A percentile compares a stretch with the other conserved stretches of the same genome.
Evolutionary conservation across 768 basidiomycete genomes (phyloP).

Genomic region (Amanita polypyramis): DNA sequence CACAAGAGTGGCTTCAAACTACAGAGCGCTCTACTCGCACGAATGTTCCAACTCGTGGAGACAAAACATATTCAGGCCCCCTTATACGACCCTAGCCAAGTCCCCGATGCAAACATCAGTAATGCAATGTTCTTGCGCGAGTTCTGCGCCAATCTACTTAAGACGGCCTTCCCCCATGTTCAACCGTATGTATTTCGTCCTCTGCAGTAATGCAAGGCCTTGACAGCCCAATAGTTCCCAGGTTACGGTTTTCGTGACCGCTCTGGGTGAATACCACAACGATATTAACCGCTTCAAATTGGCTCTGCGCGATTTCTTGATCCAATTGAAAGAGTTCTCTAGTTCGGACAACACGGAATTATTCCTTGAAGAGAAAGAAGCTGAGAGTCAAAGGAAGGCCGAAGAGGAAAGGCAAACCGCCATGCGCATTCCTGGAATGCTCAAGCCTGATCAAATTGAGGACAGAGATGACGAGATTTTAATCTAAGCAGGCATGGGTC

Average conservation of each 20-base stretch:
- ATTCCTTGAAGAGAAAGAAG: slow-evolving; percentile 90
- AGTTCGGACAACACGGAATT: slow-evolving; percentile 83
- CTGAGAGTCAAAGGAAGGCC: slow-evolving; percentile 65
- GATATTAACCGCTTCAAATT: slow-evolving; percentile 90
- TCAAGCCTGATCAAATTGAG: slow-evolving; percentile 90
- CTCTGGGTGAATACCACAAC: slow-evolving; percentile 60
- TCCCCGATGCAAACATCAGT: slow-evolving; percentile 57
- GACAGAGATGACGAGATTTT: slow-evolving; percentile 86
- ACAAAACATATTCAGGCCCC: slow-evolving; percentile 70
- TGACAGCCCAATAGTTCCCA: slow-evolving; percentile 39
- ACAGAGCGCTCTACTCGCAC: slow-evolving; percentile 84
- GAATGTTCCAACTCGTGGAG: slow-evolving; percentile 90
- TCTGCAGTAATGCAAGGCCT: not conserved
- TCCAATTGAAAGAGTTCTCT: slow-evolving; percentile 95
- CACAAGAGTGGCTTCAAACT: slow-evolving; percentile 99
- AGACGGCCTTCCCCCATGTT: slow-evolving; percentile 87
- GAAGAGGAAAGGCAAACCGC: slow-evolving; percentile 82
- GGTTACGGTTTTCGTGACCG: slow-evolving; percentile 57
- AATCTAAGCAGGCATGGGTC: slow-evolving; percentile 20
- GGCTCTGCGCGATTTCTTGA: slow-evolving; percentile 92
- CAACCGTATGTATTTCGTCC: slow-evolving; percentile 47
- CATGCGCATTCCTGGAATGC: slow-evolving; percentile 94
- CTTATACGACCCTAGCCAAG: slow-evolving; percentile 70
- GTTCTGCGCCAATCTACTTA: slow-evolving; percentile 79
- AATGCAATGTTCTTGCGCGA: slow-evolving; percentile 77